A percentile compares a stretch with the other conserved stretches of the same genome.
Conservation (phyloP, 1,284 basidiomycete species). For the Moesziomyces sp. region DNA sequence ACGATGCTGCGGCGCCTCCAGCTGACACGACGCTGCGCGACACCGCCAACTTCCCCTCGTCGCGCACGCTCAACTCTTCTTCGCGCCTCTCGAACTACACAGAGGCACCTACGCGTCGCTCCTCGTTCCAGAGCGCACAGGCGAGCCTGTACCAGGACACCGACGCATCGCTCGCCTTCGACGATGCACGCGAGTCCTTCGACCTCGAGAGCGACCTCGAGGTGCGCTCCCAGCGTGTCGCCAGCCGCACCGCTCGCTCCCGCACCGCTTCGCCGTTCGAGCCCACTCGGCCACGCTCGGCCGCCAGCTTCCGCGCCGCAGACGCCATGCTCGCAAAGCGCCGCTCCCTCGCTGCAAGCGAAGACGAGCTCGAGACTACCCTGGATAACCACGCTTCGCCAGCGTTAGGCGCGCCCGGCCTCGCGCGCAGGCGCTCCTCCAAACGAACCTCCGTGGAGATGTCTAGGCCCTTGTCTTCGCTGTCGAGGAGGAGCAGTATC, state of each 20-base stretch:
- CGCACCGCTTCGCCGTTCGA: slow-evolving; percentile 22
- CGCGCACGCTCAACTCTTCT: slow-evolving; percentile 27
- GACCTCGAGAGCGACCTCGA: slow-evolving; percentile 32
- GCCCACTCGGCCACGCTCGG: slow-evolving; percentile 2
- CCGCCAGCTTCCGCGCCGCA: slow-evolving; percentile 4
- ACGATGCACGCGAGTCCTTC: slow-evolving; percentile 15
- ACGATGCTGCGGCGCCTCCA: neutral
- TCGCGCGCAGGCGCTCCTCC: slow-evolving; percentile 9
- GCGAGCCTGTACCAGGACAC: slow-evolving; percentile 39
- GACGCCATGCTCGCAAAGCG: neutral
- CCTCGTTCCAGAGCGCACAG: slow-evolving; percentile 33
- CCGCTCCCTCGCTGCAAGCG: slow-evolving; percentile 1
- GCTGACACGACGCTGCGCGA: slow-evolving; percentile 7
- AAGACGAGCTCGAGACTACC: slow-evolving; percentile 16
- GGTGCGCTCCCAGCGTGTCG: slow-evolving; percentile 9
- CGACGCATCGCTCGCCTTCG: slow-evolving; percentile 20
- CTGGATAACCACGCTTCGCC: slow-evolving; percentile 2
- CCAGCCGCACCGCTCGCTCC: slow-evolving; percentile 12
- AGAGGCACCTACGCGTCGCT: slow-evolving; percentile 26
- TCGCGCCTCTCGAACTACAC: slow-evolving; percentile 33
- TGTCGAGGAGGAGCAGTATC: slow-evolving; percentile 28
- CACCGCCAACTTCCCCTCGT: slow-evolving; percentile 7
- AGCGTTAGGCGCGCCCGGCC: neutral
- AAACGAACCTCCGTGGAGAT: slow-evolving; percentile 20
- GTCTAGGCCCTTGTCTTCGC: slow-evolving; percentile 13